Base-by-base conservation (phyloP, 768 basidiomycete species). In the Galerina sulciceps region DNA sequence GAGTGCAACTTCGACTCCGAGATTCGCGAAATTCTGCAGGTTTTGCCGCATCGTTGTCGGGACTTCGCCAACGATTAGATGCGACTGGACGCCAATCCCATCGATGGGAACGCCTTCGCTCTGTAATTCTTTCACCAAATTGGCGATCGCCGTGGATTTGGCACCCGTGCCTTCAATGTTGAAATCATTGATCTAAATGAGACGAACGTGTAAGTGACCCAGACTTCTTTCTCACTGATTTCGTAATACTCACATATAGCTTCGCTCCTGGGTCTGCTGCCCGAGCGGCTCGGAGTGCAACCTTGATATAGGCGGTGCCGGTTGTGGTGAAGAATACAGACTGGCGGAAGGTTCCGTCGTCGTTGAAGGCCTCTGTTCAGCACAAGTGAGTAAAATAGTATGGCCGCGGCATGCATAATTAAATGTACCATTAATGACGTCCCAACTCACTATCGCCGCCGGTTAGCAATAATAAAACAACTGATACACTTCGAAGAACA, bases 1-100 rank as follows among this genome's bases (percentile, higher is more conserved):
- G 62, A 88, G 81, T 8, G 87, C 87, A 20, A 88, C 83, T 63
- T 89, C 87, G 43, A 89, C 75, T 1, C 88, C 86, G n/a, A 87
- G 80, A 10, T 79, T 79, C 9, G 83, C 78, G 66, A 89, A 82
- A 52, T 79, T 74, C 58, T 79, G 66, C 54, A 87, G 71, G 58
- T 84, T 83, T 3, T 76, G 70, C 53, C 80, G 73, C 48, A 89
- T 69, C 10, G 74, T 71, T 2, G 78, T 71, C 1, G 85, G 83
- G 17, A 88, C 76, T 60, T 81, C 64, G 34, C 85, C 86, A 31
- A 87, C 81, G 63, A 86, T 84, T 57, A 87, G 75, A 69, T 88
- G 87, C 40, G 76, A 72, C 71, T 88, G 81, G 52, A 87, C 74
- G 57, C 87, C 87, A 49, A 90, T 73, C 37, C 85, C 87, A 65